Percentiles rank a stretch among this genome's conserved stretches.
Evolutionary conservation across 179 eudicot genomes (phyloP).

Genomic region (Beta lomatogona): DNA sequence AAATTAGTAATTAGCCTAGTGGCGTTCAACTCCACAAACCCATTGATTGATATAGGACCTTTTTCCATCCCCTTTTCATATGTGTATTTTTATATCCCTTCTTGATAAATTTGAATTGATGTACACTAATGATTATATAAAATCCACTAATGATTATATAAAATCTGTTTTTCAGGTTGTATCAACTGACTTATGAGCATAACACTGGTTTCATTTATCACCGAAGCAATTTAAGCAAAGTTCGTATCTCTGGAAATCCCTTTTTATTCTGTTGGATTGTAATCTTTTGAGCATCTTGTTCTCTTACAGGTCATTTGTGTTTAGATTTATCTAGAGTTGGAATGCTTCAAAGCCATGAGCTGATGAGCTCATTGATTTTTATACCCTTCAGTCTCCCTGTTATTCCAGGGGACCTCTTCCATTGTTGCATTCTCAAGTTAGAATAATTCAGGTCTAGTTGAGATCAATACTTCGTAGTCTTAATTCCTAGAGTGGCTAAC

Average conservation of each 20-base stretch:
- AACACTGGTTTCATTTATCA: slow-evolving; percentile 88
- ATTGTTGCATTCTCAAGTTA: not conserved
- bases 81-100: not conserved
- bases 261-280: slow-evolving; percentile 20
- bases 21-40: not conserved
- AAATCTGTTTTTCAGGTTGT: slow-evolving; percentile 76
- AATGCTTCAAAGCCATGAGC: not conserved
- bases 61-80: not conserved
- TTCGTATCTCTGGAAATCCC: slow-evolving; percentile 44
- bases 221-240: slow-evolving; percentile 62
- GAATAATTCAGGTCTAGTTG: slow-evolving; percentile 4
- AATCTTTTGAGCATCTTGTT: not conserved
- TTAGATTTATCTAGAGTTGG: not conserved
- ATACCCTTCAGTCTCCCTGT: not conserved
- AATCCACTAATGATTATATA: not conserved
- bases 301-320: not conserved
- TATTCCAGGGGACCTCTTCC: not conserved
- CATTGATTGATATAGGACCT: not conserved
- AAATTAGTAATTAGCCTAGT: not conserved
- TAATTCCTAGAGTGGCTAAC: no score
- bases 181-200: slow-evolving; percentile 84
- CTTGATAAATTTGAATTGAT: not conserved
- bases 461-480: not conserved
- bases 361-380: not conserved
- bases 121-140: not conserved